Conservation (phyloP, 2,329 filamentous ascomycete genomes). For the Chaetomium strumarium region DNA sequence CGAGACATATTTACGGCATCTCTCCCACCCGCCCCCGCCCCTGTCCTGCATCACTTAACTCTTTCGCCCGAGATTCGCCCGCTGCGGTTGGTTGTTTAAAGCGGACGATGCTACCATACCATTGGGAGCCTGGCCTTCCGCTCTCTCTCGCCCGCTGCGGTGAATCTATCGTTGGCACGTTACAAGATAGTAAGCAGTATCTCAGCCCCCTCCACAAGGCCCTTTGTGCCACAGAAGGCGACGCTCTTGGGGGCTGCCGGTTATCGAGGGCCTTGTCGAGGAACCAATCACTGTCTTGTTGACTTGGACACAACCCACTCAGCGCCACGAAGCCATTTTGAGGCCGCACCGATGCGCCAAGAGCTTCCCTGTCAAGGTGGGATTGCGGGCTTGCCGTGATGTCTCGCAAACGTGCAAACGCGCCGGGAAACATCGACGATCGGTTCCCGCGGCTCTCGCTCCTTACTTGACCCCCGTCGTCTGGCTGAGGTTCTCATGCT, state of each 20-base stretch:
- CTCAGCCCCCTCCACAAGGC: background rate
- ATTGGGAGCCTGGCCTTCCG: conserved; percentile 15
- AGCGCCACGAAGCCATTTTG: conserved; percentile 3
- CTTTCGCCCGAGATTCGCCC: conserved; percentile 3
- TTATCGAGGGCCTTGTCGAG: conserved; percentile 1
- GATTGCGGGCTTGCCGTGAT: background rate
- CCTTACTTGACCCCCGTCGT: background rate
- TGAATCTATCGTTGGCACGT: background rate
- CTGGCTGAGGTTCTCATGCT: background rate
- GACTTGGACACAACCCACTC: conserved; percentile 4
- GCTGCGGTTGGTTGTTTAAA: conserved; percentile 12
- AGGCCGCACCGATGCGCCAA: background rate
- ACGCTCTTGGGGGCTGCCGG: background rate
- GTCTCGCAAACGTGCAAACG: background rate
- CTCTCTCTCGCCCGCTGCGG: background rate
- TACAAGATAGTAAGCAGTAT: conserved; percentile 1
- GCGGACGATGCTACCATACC: background rate
- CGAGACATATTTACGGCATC: background rate
- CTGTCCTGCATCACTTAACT: conserved; percentile 1
- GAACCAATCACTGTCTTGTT: conserved; percentile 15
- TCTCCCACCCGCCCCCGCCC: conserved; percentile 8
- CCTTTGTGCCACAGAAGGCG: background rate
- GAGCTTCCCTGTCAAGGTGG: background rate
- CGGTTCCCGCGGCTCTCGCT: conserved; percentile 1
- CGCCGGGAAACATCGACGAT: conserved; percentile 5